A percentile compares a stretch with the other conserved stretches of the same genome.
These are phyloP conservation scores for Mangifera indica DNA, from an alignment of 345 rosid genomes.

Conservation along the genomic window DNA sequence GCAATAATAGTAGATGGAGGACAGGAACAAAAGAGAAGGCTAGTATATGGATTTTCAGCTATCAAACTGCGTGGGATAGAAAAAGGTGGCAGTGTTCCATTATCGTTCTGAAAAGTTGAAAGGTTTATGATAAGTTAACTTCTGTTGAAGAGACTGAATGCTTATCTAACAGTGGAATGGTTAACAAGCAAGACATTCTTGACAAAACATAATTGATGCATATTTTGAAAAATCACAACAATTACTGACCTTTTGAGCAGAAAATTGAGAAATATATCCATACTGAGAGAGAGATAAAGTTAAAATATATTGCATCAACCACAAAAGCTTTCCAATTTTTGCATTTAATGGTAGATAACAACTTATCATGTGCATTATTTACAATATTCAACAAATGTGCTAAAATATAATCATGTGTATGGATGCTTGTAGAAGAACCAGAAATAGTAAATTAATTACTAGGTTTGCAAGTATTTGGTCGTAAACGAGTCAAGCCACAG, in stretches of 20 bases:
- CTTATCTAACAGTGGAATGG: not conserved
- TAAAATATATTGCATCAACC: not conserved
- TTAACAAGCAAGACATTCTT: not conserved
- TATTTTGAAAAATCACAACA: no score
- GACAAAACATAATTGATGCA: not conserved
- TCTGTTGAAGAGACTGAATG: not conserved
- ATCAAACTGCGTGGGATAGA: constrained; percentile 73
- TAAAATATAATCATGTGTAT: not conserved
- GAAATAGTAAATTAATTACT: not conserved
- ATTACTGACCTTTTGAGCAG: not conserved
- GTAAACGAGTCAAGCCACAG: no score
- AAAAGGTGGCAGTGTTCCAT: constrained; percentile 65
- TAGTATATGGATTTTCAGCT: constrained; percentile 93
- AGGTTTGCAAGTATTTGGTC: not conserved
- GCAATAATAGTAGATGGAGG: constrained; percentile 33
- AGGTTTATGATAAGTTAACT: constrained; percentile 27
- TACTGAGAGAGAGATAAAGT: not conserved
- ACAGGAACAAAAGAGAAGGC: constrained; percentile 71
- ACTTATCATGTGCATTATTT: not conserved
- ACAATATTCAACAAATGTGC: not conserved
- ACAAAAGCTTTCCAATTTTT: not conserved
- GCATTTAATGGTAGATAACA: not conserved
- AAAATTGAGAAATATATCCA: not conserved
- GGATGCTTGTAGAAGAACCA: constrained; percentile 2
- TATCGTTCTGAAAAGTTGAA: constrained; percentile 60